Base-by-base conservation (phyloP, 2,329 filamentous ascomycete species). In the Neofusicoccum cordaticola region DNA sequence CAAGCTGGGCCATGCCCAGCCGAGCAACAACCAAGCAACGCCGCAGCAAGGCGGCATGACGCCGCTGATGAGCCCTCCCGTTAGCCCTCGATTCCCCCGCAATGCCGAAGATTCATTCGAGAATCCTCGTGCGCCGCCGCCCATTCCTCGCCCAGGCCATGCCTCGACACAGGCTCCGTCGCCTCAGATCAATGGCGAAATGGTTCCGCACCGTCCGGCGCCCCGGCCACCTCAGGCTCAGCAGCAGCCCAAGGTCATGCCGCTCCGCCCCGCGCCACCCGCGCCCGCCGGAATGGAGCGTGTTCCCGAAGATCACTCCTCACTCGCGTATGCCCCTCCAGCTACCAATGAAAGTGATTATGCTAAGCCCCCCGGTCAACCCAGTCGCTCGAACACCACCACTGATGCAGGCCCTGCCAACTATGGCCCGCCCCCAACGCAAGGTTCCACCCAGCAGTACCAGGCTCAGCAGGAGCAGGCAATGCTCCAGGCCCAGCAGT, bases 51-150 rank as follows among this genome's bases (percentile, higher is more conserved):
- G 53, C 56, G 62, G 47, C 37, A 80, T 73, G 72, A 80, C 84
- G 72, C 76, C 77, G 68, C 82, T 91, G 74, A 85, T 89, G 71
- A 94, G 91, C 73, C 91, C 93, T 69, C 91, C 92, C 62, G 86
- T 88, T 68, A 95, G 92, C 79, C 92, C 92, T 66, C 87, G 92
- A 75, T 96, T 96, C 81, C 93, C 93, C 63, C 87, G 91, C 76
- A 93, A 94, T 79, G 48, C 63, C 44, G 89, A 93, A 84, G 91
- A 92, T 75, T 98, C 92, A 82, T 99, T 98, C 79, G 95, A 98
- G 80, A 98, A 99, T 74, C 95, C 95, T 56, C 87, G 95, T 73
- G 91, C 94, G 17, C 91, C 95, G 44, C 95, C 95, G 68, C 95
- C 94, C 11, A 91, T 97, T 66, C 93, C 94, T 27, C 74, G 75